A percentile compares a stretch with the other conserved stretches of the same genome.
Evolutionary conservation across 192 early-diverging fungal genomes (phyloP).

Genomic region (Coemansia sp.): DNA sequence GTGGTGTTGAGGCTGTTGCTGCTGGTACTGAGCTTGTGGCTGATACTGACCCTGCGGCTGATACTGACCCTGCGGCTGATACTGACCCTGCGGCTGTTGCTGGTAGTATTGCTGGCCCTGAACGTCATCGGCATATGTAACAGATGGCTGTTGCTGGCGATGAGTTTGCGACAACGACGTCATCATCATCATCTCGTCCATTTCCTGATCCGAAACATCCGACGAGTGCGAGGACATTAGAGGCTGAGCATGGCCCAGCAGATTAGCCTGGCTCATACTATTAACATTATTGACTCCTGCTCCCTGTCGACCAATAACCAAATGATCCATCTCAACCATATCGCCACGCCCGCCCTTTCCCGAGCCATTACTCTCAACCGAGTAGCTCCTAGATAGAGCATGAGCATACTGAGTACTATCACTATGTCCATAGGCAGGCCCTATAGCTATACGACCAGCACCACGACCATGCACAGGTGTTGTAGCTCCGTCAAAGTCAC

Average conservation of each 20-base stretch:
- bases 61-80: background rate
- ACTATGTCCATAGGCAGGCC: background rate
- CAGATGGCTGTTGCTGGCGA: conserved; percentile 1
- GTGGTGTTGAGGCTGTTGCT: background rate
- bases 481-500: conserved; percentile 49
- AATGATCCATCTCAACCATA: conserved; percentile 23
- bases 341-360: conserved; percentile 4
- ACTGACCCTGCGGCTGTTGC: background rate
- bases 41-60: conserved; percentile 1
- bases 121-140: conserved; percentile 1
- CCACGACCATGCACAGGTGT: conserved; percentile 20
- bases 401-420: background rate
- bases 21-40: background rate
- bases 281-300: background rate
- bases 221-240: background rate
- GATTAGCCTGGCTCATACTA: conserved; percentile 32
- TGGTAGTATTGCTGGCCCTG: background rate
- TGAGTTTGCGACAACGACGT: conserved; percentile 5
- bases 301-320: conserved; percentile 3
- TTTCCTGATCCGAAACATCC: conserved; percentile 14
- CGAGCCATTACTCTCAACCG: conserved; percentile 34
- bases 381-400: conserved; percentile 35
- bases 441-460: background rate
- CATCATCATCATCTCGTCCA: conserved; percentile 16
- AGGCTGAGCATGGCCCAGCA: conserved; percentile 35